Conservation (phyloP, 371 early-diverging fungal genomes). For the Rhizopus delemar region DNA sequence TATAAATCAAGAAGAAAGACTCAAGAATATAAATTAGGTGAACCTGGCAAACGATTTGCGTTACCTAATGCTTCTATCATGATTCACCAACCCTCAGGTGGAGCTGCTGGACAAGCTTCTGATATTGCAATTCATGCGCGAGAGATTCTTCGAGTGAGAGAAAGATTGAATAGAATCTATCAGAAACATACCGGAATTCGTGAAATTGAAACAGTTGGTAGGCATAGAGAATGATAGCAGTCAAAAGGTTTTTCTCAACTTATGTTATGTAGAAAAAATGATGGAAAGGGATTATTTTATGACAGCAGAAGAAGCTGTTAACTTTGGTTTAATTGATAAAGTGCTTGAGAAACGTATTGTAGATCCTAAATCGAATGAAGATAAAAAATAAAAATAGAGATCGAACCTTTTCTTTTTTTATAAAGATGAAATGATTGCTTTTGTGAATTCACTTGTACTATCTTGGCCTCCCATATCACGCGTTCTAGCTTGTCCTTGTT, state of each 20-base stretch:
- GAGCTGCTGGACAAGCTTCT: constrained; percentile 95
- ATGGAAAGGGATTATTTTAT: constrained; percentile 96
- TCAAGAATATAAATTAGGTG: constrained; percentile 48
- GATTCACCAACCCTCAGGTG: constrained; percentile 97
- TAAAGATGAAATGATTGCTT: constrained; percentile 69
- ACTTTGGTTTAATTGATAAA: constrained; percentile 92
- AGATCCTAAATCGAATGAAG: constrained; percentile 39
- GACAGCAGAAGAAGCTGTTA: constrained; percentile 88
- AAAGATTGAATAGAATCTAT: constrained; percentile 85
- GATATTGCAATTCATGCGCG: constrained; percentile 97
- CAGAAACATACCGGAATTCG: constrained; percentile 83
- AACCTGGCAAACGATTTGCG: constrained; percentile 84
- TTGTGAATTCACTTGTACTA: constrained; percentile 90
- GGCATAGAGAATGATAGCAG: neutral
- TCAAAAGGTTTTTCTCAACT: neutral
- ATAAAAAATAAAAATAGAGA: constrained; percentile 15
- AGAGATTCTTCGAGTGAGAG: constrained; percentile 91
- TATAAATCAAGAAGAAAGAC: constrained; percentile 12
- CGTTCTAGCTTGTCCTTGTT: constrained; percentile 33
- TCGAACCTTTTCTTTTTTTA: constrained; percentile 31
- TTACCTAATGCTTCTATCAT: constrained; percentile 94
- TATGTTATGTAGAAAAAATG: constrained; percentile 57
- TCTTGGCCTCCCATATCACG: constrained; percentile 49
- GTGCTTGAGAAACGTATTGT: constrained; percentile 66
- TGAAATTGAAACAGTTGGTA: constrained; percentile 82